A percentile compares a stretch with the other conserved stretches of the same genome.
These are phyloP conservation scores for Pseudoperonospora humuli DNA, from an alignment of 352 stramenopile genomes.

Conservation along the genomic window DNA sequence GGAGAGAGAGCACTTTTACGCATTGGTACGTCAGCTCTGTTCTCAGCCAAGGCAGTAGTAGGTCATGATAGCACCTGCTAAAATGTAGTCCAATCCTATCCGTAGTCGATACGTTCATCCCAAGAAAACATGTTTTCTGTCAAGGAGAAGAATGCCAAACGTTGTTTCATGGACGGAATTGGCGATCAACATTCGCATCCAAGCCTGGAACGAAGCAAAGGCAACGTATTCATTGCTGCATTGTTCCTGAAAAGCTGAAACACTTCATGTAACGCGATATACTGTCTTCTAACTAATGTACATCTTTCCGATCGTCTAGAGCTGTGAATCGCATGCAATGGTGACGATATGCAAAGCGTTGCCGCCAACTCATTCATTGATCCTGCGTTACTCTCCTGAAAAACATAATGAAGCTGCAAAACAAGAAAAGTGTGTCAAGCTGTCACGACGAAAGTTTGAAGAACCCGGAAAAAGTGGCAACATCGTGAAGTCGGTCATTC, in stretches of 20 bases:
- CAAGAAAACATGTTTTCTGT: neutral
- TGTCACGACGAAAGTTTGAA: too few relatives aligned
- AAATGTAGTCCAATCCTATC: neutral
- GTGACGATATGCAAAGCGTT: too few relatives aligned
- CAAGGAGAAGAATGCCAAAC: constrained; percentile 3
- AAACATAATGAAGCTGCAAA: too few relatives aligned
- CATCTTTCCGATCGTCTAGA: too few relatives aligned
- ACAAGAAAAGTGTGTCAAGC: too few relatives aligned
- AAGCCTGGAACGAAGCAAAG: constrained; percentile 19
- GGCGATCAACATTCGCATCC: constrained; percentile 7
- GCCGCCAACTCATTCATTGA: too few relatives aligned
- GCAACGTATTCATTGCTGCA: constrained; percentile 6
- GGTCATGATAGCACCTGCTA: neutral
- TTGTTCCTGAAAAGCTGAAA: neutral
- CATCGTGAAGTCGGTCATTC: too few relatives aligned
- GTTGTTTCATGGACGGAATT: constrained; percentile 15
- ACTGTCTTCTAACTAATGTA: too few relatives aligned
- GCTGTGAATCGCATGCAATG: too few relatives aligned
- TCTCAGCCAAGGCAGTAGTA: constrained; percentile 6
- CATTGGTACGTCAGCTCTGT: constrained; percentile 20
- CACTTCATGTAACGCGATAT: constrained; percentile 11
- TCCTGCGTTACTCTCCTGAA: too few relatives aligned
- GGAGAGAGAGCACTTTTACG: constrained; percentile 29
- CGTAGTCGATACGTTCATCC: neutral
- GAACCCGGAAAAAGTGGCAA: too few relatives aligned